Evolutionary conservation across 2,329 filamentous ascomycete genomes (phyloP).

Genomic region (Gliomastix tumulicola): DNA sequence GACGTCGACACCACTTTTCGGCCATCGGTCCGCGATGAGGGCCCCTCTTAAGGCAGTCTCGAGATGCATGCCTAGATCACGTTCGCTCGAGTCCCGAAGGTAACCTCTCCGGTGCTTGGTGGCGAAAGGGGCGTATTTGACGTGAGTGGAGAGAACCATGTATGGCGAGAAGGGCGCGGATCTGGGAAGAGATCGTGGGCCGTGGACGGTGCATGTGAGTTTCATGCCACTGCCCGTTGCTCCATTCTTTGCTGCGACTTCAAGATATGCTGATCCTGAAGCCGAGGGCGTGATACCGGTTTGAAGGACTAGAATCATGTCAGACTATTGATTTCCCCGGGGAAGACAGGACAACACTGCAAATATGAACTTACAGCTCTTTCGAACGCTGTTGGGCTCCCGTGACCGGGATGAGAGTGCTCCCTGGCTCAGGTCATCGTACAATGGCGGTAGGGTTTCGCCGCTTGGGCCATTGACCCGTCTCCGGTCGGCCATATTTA

Average conservation of each 20-base stretch:
- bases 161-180: slow-evolving; percentile 90
- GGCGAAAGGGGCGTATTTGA: slow-evolving; percentile 96
- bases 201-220: slow-evolving; percentile 87
- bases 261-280: slow-evolving; percentile 85
- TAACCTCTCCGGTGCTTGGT: slow-evolving; percentile 77
- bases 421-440: slow-evolving; percentile 41
- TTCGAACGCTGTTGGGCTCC: slow-evolving; percentile 61
- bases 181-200: slow-evolving; percentile 81
- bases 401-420: slow-evolving; percentile 44
- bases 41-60: slow-evolving; percentile 86
- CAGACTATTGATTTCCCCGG: neutral
- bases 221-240: slow-evolving; percentile 65
- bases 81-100: slow-evolving; percentile 75
- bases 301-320: slow-evolving; percentile 63
- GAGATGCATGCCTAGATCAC: slow-evolving; percentile 84
- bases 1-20: slow-evolving; percentile 97
- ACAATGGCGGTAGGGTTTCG: slow-evolving; percentile 69
- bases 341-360: no score
- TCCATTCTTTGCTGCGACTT: slow-evolving; percentile 45
- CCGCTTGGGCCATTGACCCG: slow-evolving; percentile 84
- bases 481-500: slow-evolving; percentile 70
- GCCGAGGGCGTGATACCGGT: slow-evolving; percentile 90
- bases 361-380: slow-evolving; percentile 33
- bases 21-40: slow-evolving; percentile 90
- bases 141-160: slow-evolving; percentile 82